phyloP scores from a whole-genome alignment of 257 asterid genomes.

The Nicotiana tabacum region DNA sequence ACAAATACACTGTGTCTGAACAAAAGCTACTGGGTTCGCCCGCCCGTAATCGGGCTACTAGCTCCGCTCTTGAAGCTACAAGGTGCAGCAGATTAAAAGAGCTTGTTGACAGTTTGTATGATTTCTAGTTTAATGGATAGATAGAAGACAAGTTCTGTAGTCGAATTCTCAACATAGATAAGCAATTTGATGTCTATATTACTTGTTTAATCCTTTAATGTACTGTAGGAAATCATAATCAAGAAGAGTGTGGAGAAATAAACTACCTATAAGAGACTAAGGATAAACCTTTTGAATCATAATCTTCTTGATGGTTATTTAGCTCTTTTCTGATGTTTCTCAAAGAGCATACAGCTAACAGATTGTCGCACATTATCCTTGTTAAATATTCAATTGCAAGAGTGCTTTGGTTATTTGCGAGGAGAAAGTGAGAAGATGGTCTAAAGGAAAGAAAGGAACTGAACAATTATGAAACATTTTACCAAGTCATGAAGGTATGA shows the following conservation, averaged over 20 bases:
- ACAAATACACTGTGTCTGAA: too few relatives aligned
- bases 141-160: not conserved
- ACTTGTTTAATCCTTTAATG: not conserved
- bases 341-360: not conserved
- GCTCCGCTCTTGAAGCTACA: not conserved
- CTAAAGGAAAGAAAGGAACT: not conserved
- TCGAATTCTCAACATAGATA: not conserved
- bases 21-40: too few relatives aligned
- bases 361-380: not conserved
- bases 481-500: not conserved
- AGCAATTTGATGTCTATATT: not conserved
- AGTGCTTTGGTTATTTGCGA: not conserved
- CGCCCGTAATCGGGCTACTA: too few relatives aligned
- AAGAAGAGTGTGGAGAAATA: not conserved
- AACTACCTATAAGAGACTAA: not conserved
- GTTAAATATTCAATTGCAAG: not conserved
- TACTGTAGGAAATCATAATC: not conserved
- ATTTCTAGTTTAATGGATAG: not conserved
- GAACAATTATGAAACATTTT: not conserved
- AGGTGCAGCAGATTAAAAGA: not conserved
- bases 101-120: not conserved
- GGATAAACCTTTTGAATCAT: not conserved
- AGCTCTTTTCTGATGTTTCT: not conserved
- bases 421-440: not conserved
- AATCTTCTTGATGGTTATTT: not conserved